Evolutionary conservation across 768 basidiomycete species (phyloP).

Genomic region (Mrakia blollopis): DNA sequence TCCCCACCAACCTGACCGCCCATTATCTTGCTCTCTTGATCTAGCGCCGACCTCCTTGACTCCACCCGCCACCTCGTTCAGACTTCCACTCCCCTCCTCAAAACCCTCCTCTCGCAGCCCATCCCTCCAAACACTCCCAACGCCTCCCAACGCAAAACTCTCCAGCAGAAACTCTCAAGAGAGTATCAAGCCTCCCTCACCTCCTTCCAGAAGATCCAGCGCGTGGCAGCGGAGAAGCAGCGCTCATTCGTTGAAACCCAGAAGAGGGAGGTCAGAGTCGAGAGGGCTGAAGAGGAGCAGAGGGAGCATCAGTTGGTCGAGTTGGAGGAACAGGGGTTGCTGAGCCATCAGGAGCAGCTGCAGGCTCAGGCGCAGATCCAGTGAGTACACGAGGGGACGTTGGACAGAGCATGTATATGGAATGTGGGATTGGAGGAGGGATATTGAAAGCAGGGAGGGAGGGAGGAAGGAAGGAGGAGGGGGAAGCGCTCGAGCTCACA

Average conservation of each 20-base stretch:
- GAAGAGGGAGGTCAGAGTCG: slow-evolving; percentile 45
- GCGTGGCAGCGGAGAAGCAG: slow-evolving; percentile 82
- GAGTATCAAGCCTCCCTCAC: slow-evolving; percentile 85
- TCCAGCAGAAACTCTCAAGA: slow-evolving; percentile 84
- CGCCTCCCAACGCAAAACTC: slow-evolving; percentile 37
- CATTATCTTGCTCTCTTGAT: too few species aligned
- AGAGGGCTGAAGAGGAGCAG: slow-evolving; percentile 1
- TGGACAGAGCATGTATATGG: too few species aligned
- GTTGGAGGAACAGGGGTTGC: slow-evolving; percentile 19
- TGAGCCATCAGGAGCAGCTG: slow-evolving; percentile 43
- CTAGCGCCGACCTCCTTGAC: slow-evolving; percentile 88
- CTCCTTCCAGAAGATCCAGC: slow-evolving; percentile 86
- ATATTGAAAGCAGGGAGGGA: background rate
- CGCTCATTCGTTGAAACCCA: slow-evolving; percentile 81
- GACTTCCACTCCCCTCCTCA: slow-evolving; percentile 85
- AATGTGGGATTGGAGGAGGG: background rate
- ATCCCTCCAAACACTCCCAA: background rate
- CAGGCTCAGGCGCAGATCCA: slow-evolving; percentile 40
- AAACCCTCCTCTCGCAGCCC: slow-evolving; percentile 65
- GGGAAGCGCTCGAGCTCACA: background rate
- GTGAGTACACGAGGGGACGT: background rate
- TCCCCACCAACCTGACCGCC: background rate
- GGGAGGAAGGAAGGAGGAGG: background rate
- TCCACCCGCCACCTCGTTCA: slow-evolving; percentile 92
- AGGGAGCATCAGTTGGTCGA: slow-evolving; percentile 16